phyloP scores from a whole-genome alignment of 805 yeast genomes.

The Candida michaelii region DNA sequence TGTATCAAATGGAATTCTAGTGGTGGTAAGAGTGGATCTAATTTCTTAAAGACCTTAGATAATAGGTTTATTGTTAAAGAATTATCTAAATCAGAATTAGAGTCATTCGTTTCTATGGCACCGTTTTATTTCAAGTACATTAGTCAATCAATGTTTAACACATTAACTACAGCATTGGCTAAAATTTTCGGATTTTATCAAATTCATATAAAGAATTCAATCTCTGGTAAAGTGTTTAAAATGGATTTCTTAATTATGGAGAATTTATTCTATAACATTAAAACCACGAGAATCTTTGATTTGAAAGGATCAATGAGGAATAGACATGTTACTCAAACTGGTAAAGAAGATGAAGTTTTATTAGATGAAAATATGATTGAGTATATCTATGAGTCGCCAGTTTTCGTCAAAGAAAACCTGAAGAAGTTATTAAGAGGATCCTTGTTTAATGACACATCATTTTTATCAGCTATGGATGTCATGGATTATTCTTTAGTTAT shows the following conservation, averaged over 20 bases:
- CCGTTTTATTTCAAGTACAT: constrained; percentile 95
- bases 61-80: constrained; percentile 89
- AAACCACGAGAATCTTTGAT: constrained; percentile 85
- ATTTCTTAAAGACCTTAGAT: constrained; percentile 88
- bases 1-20: constrained; percentile 94
- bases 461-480: constrained; percentile 93
- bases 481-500: constrained; percentile 97
- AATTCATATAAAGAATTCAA: constrained; percentile 75
- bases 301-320: constrained; percentile 97
- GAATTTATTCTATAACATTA: constrained; percentile 81
- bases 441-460: constrained; percentile 91
- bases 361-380: constrained; percentile 98
- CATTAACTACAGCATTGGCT: constrained; percentile 90
- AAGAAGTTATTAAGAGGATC: constrained; percentile 84
- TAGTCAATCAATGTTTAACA: constrained; percentile 93
- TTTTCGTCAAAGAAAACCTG: constrained; percentile 89
- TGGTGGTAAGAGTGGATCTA: constrained; percentile 97
- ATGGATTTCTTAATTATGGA: constrained; percentile 96
- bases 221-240: constrained; percentile 71
- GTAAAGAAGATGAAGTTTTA: constrained; percentile 89
- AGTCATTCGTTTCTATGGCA: constrained; percentile 91
- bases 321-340: constrained; percentile 95
- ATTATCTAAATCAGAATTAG: constrained; percentile 81
- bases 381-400: constrained; percentile 92
- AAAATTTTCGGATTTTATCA: constrained; percentile 96